Base-by-base conservation (phyloP, 2,329 filamentous ascomycete species). In the Achaetomium macrosporum region DNA sequence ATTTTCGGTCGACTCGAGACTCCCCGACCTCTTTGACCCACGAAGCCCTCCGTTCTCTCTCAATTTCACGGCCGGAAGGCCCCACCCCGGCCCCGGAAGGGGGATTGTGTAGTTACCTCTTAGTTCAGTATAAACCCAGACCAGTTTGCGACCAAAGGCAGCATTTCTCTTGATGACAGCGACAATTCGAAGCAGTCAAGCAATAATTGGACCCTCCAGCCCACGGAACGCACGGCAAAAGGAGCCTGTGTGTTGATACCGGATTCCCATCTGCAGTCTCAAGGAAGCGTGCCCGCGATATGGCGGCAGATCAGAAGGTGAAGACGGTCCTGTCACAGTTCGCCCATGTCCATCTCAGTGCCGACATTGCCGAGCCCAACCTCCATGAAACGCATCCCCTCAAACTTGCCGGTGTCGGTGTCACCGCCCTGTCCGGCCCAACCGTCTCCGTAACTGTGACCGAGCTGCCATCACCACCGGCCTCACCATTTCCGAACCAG, bases 381-480 rank as follows among this genome's bases (percentile, higher is more conserved):
- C 19, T 17, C 9, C 15, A n/a, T 15, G 20, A 37, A 10, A 13
- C 13, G 25, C 25, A 4, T 7, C 4, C 25, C 7, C 25, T 25
- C 40, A 53, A 51, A 17, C 12, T 25, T n/a, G 35, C 17, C 20
- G 20, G 20, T 36, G 30, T 37, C 37, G 25, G 20, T 9, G 19
- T 17, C 19, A 9, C 33, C 29, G 16, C 16, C 10, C 16, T 31
- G 15, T n/a, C 25, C 29, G 31, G 16, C 13, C 16, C 39, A 17
- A 13, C 47, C 15, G 31, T 55, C 16, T 44, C 49, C 6, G 56
- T 55, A 8, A 51, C 51, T 2, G 53, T 56, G 17, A 47, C 55
- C 3, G 53, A 50, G 17, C 42, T 59, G 19, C 46, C 54, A 9
- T 50, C 54, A 11, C 51, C 58, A 2, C 54, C 51, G 5, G 45